Base-by-base conservation (phyloP, 1,284 basidiomycete genomes). In the Cerrena zonata region DNA sequence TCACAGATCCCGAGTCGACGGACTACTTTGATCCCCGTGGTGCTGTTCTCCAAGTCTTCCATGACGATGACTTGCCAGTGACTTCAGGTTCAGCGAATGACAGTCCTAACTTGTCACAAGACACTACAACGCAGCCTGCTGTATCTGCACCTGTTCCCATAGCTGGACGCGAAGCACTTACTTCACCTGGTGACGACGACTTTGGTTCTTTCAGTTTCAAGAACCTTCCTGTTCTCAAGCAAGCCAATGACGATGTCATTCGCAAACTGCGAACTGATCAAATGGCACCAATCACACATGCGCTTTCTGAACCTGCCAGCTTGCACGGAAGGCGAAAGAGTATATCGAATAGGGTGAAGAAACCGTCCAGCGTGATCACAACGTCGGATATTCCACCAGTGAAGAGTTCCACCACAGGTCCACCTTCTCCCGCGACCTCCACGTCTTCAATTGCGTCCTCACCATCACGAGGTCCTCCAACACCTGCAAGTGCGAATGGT, bases 181-280 rank as follows among this genome's bases (percentile, higher is more conserved):
- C 69, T 41, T 77, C 76, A 22, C 77, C 82, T 26, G 76, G 78
- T 13, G 76, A 79, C 60, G 92, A 95, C 59, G 95, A 98, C 61
- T 99, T 99, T 70, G 96, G 96, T 25, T 86, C 93, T 0, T 99
- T 99, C 73, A 94, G 86, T 67, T 99, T 94, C 81, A 98, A 98
- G 77, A 99, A 99, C 63, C 68, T 98, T 44, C 93, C 94, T 0
- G 84, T 98, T 10, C 75, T 99, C 65, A 99, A 99, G 73, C 94
- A 98, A 69, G 94, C 93, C 21, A 99, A 99, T 66, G 96, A 99
- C 69, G 94, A 99, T 65, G 87, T 99, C 58, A 96, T 99, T 61
- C 84, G 92, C 52, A 95, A 96, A 70, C 79, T 99, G 65, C 86
- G 86, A 71, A 89, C 87, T 1, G 89, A 91, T 58, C 87, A 89